Evolutionary conservation across 345 rosid species (phyloP), one percentile per base, ranked within the genome.

Genomic region (Melaleuca alternifolia): DNA sequence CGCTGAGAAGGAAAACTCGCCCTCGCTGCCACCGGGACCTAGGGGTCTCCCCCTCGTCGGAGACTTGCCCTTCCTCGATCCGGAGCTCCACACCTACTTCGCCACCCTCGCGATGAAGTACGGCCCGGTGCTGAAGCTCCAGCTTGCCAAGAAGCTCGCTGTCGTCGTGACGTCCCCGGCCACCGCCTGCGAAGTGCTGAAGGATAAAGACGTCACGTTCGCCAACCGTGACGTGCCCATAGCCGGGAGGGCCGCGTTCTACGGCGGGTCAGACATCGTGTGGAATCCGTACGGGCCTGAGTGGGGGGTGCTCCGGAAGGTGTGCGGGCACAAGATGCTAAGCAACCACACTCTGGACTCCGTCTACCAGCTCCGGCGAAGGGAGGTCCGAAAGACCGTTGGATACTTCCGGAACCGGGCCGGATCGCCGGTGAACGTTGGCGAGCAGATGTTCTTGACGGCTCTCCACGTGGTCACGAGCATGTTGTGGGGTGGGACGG

Each of bases 401-500:
- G 26, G 89, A n/a, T 89, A 88, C 51, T 46, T 94, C 2, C 52
- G 81, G 48, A 5, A 52, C 18, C 77, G 86, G 85, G 83, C 51
- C n/a, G 92, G 93, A 24, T 85, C 87, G 2, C 83, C 88, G 1
- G 88, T 93, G 6, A 86, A 87, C 52, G 76, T 93, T 5, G 93
- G 93, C 21, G 93, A 93, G 87, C 92, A 89, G 59, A 53, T 90
- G 48, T 93, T 93, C 79, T 54, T 91, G 46, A 88, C 92, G 12
- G 56, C 53, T 2, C 86, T 93, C 46, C 92, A 94, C 84, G 92
- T 88, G 26, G 89, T 89, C n/a, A 90, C 89, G 51, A 82, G 90
- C 50, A 92, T 91, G 95, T 52, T 90, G 59, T 93, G 94, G 94
- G 95, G 95, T 0, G 94, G 86, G 21, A 86, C 92, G 16, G 87